Evolutionary conservation across 495 filamentous ascomycete genomes (phyloP).

Genomic region (Articulospora tetracladia): DNA sequence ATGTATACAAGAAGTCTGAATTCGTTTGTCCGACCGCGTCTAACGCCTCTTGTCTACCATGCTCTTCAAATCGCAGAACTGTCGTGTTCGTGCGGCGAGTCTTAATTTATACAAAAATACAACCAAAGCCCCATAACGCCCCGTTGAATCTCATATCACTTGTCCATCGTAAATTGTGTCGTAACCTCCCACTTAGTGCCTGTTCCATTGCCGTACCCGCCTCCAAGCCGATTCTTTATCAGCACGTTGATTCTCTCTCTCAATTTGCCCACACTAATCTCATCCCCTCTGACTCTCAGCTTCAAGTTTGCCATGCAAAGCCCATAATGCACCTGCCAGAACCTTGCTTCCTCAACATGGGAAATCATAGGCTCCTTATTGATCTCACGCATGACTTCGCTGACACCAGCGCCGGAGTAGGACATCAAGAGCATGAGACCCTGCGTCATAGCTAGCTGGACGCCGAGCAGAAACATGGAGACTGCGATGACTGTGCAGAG

Average conservation of each 20-base stretch:
- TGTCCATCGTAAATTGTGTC: slow-evolving; percentile 24
- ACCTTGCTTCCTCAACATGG: slow-evolving; percentile 79
- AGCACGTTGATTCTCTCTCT: slow-evolving; percentile 71
- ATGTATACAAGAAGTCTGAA: slow-evolving; percentile 6
- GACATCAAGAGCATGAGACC: slow-evolving; percentile 95
- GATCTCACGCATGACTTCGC: slow-evolving; percentile 78
- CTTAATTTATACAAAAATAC: no score
- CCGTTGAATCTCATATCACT: slow-evolving; percentile 2
- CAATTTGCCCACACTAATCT: slow-evolving; percentile 64
- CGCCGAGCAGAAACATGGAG: slow-evolving; percentile 82
- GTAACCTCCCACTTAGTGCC: slow-evolving; percentile 87
- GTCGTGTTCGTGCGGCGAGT: no score
- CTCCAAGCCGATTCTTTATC: slow-evolving; percentile 81
- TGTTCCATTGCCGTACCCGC: slow-evolving; percentile 74
- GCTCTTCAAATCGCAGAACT: not conserved
- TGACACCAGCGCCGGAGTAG: slow-evolving; percentile 64
- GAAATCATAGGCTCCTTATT: slow-evolving; percentile 71
- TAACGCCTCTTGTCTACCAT: no score
- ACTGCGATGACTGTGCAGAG: slow-evolving; percentile 76
- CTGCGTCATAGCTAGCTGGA: slow-evolving; percentile 75
- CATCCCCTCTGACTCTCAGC: slow-evolving; percentile 57
- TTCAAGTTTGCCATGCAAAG: slow-evolving; percentile 94
- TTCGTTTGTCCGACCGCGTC: not conserved
- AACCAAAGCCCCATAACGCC: no score
- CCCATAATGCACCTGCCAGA: slow-evolving; percentile 99